These are phyloP conservation scores for Morella rubra DNA, from an alignment of 306 rosid genomes.

Conservation along the genomic window DNA sequence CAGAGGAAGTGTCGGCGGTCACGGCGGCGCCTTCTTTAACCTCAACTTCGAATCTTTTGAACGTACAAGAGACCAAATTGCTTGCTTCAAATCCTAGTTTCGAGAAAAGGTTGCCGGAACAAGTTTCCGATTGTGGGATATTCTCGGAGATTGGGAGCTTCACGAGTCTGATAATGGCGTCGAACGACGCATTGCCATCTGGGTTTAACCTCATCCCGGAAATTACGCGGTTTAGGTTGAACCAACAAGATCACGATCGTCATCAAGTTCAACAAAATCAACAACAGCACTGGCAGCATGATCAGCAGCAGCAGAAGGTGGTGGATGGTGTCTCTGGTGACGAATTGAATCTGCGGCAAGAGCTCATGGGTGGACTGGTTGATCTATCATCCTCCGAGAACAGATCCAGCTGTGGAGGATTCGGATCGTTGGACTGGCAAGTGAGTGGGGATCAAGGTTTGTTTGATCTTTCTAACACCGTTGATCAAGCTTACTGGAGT, in stretches of 20 bases:
- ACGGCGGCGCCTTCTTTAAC: conserved; percentile 33
- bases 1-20: conserved; percentile 47
- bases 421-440: conserved; percentile 90
- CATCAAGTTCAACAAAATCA: conserved; percentile 4
- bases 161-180: conserved; percentile 62
- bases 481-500: conserved; percentile 89
- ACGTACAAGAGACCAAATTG: conserved; percentile 40
- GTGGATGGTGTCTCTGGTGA: conserved; percentile 14
- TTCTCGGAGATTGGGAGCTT: conserved; percentile 81
- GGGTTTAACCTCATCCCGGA: conserved; percentile 47
- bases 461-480: conserved; percentile 81
- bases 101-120: conserved; percentile 33
- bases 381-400: conserved; percentile 53
- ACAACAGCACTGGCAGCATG: conserved; percentile 16
- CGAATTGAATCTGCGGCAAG: conserved; percentile 26
- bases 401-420: conserved; percentile 45
- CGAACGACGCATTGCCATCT: conserved; percentile 48
- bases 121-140: conserved; percentile 49
- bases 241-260: conserved; percentile 18
- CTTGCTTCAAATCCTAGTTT: conserved; percentile 29
- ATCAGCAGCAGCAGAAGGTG: conserved; percentile 44
- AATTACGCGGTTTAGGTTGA: conserved; percentile 52
- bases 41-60: conserved; percentile 33
- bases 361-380: conserved; percentile 11
- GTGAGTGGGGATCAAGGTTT: conserved; percentile 60